Evolutionary conservation across 2,329 filamentous ascomycete species (phyloP), one percentile per base, ranked within the genome.

Genomic region (Eutypa lata): DNA sequence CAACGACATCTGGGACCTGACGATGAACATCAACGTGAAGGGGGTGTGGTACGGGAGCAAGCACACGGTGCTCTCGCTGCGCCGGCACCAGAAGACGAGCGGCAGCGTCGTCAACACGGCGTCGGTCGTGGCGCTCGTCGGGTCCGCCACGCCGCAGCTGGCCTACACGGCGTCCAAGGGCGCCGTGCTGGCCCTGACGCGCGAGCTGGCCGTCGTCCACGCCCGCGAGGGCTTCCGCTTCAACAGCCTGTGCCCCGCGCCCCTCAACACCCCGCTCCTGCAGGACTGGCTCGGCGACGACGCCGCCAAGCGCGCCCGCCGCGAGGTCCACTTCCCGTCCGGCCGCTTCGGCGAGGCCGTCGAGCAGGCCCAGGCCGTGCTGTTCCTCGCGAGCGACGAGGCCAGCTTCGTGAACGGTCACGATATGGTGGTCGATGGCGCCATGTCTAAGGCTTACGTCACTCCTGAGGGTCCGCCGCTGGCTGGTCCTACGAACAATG

Each of bases 31-130:
- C 78, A 97, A 97, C 73, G 92, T 96, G 72, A 97, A 97, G 82
- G 92, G 92, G 43, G 92, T 97, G n/a, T 96, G 92, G 92, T 97
- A 84, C 71, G 92, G 92, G 55, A 88, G 86, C 81, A 97, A 96
- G 80, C 90, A 96, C 71, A 91, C 92, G 7, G 86, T 97, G 26
- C 78, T 93, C 48, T 83, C 89, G 44, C 80, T 97, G 64, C 87
- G 91, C 59, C 86, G 84, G 63, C 80, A 95, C 78, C 81, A 82
- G 51, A 97, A 97, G 84, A 83, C 77, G 44, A 83, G 81, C 63
- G 90, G 84, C 49, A 91, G 87, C 72, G 85, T 97, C 73, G 92
- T 96, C 81, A 96, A 96, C 79, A 96, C 91, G 2, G 91, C 91
- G 24, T 92, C 88, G 46, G 88, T 96, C 47, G 91, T 96, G 46